Evolutionary conservation across 1,284 basidiomycete species (phyloP), one percentile per base, ranked within the genome.

Genomic region (Ceraceosorus guamensis): DNA sequence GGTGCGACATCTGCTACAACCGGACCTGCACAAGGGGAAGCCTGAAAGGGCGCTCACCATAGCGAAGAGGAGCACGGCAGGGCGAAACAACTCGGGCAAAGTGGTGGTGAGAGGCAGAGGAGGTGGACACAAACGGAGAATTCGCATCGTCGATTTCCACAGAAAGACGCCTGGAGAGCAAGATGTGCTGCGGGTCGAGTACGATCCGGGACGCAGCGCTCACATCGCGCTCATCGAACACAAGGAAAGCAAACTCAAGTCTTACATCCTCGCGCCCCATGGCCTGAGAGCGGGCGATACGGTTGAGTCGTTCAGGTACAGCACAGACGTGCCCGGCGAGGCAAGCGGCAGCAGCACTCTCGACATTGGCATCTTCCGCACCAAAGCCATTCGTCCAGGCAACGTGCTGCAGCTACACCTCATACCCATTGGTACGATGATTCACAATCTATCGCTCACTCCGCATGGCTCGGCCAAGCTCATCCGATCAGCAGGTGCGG

Each of bases 171-270:
- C 83, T 0, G 93, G 93, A 6, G 80, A 86, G 45, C 88, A 91
- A 75, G 86, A 90, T 65, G 91, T 97, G 46, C 82, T 93, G 13
- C 84, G 92, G 46, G 88, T 98, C 68, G 93, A 98, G 78, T 98
- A 96, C 76, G 93, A 98, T 80, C 93, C 93, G 0, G 88, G 89
- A 34, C 83, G 93, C 50, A 88, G 86, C 46, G 90, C 89, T 3
- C 95, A 98, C 77, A 92, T 98, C 70, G 93, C 93, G 1, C 82
- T 98, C 53, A 75, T 97, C 64, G 81, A 82, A 73, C 81, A 67
- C 83, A 82, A 4, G 76, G 56, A 60, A 78, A 82, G 65, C 79
- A 80, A 68, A 85, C 51, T 83, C 82, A 54, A 59, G 56, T 87
- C 84, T 71, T 97, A 98, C 77, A 92, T 97, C 69, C 80, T 97